Conservation (phyloP, 164 flowering plant species). For the Saururus chinensis region DNA sequence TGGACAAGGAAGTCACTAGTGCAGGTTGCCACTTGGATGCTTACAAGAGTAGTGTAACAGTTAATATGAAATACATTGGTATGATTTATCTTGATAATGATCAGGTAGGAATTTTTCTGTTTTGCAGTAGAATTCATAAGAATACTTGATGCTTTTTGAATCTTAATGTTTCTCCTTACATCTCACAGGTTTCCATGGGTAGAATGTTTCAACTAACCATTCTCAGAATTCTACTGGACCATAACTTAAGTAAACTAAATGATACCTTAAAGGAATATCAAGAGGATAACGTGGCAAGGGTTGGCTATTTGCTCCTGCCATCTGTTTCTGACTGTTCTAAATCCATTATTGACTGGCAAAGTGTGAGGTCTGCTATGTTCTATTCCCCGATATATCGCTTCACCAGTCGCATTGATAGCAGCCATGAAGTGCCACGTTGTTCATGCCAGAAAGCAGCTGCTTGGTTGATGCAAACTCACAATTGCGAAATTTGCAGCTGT, state of each 20-base stretch:
- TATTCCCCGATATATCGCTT: conserved; percentile 4
- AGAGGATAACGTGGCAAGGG: conserved; percentile 8
- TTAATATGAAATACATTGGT: conserved; percentile 35
- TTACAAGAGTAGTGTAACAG: conserved; percentile 30
- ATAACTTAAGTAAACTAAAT: conserved; percentile 20
- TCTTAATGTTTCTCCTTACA: not conserved
- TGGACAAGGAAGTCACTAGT: conserved; percentile 29
- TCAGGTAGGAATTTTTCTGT: conserved; percentile 25
- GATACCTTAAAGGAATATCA: conserved; percentile 15
- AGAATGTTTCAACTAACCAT: conserved; percentile 49
- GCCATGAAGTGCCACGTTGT: conserved; percentile 1
- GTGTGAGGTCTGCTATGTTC: conserved; percentile 27
- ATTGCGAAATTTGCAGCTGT: conserved; percentile 37
- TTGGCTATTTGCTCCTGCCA: conserved; percentile 69
- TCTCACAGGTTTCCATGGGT: conserved; percentile 44
- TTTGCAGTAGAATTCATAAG: no score
- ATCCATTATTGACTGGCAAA: conserved; percentile 37
- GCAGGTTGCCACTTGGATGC: conserved; percentile 29
- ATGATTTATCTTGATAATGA: conserved; percentile 23
- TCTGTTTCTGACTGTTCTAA: conserved; percentile 1
- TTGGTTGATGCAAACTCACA: conserved; percentile 29
- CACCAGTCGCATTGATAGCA: conserved; percentile 4
- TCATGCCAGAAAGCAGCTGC: conserved; percentile 8
- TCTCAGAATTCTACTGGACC: conserved; percentile 43
- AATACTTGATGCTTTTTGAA: not conserved